Conservation (phyloP, 2,329 filamentous ascomycete species). For the Penicillium aurantiogriseum region DNA sequence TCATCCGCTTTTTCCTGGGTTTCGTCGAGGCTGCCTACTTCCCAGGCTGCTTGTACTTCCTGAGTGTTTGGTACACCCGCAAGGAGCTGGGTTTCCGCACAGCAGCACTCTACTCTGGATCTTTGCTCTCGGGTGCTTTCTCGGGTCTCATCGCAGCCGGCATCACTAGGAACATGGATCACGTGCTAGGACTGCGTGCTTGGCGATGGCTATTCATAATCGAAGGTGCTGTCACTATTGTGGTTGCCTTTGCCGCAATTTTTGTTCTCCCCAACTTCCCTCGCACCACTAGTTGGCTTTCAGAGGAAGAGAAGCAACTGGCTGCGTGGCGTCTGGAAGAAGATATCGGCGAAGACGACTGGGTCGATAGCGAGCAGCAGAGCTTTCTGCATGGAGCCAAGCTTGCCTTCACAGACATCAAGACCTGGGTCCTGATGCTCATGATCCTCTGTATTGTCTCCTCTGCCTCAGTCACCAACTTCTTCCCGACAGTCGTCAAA, state of each 20-base stretch:
- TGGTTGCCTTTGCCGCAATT: slow-evolving; percentile 56
- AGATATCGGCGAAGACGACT: slow-evolving; percentile 65
- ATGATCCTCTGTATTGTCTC: slow-evolving; percentile 59
- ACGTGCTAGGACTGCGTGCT: slow-evolving; percentile 53
- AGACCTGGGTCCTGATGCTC: slow-evolving; percentile 60
- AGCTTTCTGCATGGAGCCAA: slow-evolving; percentile 52
- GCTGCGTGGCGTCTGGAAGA: slow-evolving; percentile 63
- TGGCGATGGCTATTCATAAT: slow-evolving; percentile 70
- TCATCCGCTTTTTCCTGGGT: slow-evolving; percentile 48
- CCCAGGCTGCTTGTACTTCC: slow-evolving; percentile 44
- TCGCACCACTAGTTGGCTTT: slow-evolving; percentile 58
- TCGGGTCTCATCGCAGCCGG: slow-evolving; percentile 65
- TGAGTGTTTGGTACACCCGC: slow-evolving; percentile 27
- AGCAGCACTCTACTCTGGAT: slow-evolving; percentile 57
- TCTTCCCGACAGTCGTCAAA: slow-evolving; percentile 68
- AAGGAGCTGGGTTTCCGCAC: slow-evolving; percentile 42
- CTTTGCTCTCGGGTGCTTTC: slow-evolving; percentile 69
- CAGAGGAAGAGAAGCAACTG: slow-evolving; percentile 56
- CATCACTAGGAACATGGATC: slow-evolving; percentile 65
- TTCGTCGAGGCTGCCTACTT: slow-evolving; percentile 34
- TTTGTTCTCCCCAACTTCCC: slow-evolving; percentile 69
- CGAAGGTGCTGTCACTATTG: slow-evolving; percentile 64
- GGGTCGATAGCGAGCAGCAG: slow-evolving; percentile 57
- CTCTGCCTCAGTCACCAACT: slow-evolving; percentile 63
- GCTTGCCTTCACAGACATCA: slow-evolving; percentile 57